Evolutionary conservation across 169 alveolate genomes (phyloP), one percentile per base, ranked within the genome.

Genomic region (Pseudocohnilembus persalinus): DNA sequence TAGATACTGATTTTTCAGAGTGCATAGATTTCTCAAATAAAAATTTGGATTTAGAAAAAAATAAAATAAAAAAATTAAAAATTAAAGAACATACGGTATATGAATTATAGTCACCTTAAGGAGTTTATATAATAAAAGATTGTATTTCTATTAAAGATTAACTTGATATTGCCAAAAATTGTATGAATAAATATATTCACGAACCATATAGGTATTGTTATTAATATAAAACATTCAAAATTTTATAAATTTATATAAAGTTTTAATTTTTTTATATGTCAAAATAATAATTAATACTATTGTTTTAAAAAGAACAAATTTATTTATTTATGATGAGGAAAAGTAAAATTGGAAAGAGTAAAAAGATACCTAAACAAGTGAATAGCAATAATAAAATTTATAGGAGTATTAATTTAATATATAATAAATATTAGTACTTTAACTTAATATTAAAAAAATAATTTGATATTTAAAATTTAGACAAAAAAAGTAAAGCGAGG

Each of bases 141-240:
- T 78, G 75, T 73, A 68, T 84, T 6, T 63, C 73, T 0, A 31
- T 77, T 4, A 35, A 84, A 33, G 34, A 84, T 25, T 27, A 84
- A 68, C 31, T 84, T 30, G 31, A 72, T 29, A 79, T 84, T 25
- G 72, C 49, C 27, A 32, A 65, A 75, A 31, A 31, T 20, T 84
- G 84, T 74, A 64, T 84, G 79, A 84, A 84, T 77, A 76, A 29
- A 24, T 84, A 84, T 73, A 63, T 77, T 28, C 33, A 77, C 29
- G n/a, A 34, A 20, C 85, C 89, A n/a, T 84, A 84, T 63, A 84
- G 89, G 68, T 49, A 49, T n/a, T n/a, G n/a, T n/a, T n/a, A n/a
- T n/a, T n/a, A n/a, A n/a, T n/a, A n/a, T n/a, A n/a, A n/a, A n/a
- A n/a, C n/a, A n/a, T n/a, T n/a, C n/a, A n/a, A n/a, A n/a, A n/a